These are phyloP conservation scores for Coemansia sp. DNA, from an alignment of 192 early-diverging fungal species.

Conservation along the genomic window DNA sequence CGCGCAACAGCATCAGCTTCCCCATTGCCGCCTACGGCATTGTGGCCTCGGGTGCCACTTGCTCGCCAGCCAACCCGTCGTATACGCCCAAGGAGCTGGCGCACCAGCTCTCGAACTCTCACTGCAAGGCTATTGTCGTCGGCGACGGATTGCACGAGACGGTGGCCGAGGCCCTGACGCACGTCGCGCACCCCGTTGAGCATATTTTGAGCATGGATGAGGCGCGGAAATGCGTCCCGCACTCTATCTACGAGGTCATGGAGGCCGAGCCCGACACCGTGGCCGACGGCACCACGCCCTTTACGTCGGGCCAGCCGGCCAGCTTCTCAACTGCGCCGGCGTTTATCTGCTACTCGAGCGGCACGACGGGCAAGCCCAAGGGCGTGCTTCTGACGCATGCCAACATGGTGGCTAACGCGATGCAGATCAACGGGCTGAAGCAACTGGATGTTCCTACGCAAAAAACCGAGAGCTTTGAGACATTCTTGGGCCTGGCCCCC, in stretches of 20 bases:
- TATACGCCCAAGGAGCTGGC: slow-evolving; percentile 81
- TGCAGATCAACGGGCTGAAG: slow-evolving; percentile 55
- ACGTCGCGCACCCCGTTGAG: slow-evolving; percentile 25
- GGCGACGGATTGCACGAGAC: slow-evolving; percentile 39
- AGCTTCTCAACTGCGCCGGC: slow-evolving; percentile 44
- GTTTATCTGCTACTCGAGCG: slow-evolving; percentile 72
- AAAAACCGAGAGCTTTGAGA: slow-evolving; percentile 49
- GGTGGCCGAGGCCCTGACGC: slow-evolving; percentile 20
- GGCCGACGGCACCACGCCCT: background rate
- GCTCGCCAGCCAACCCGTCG: slow-evolving; percentile 76
- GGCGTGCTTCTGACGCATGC: slow-evolving; percentile 67
- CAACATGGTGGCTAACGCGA: slow-evolving; percentile 69
- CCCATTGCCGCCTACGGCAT: slow-evolving; percentile 67
- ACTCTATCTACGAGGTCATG: slow-evolving; percentile 25
- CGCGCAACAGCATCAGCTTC: slow-evolving; percentile 60
- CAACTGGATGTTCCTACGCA: slow-evolving; percentile 23
- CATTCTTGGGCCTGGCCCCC: slow-evolving; percentile 59
- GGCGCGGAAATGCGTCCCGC: background rate
- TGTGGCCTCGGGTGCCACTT: slow-evolving; percentile 63
- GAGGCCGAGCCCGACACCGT: background rate
- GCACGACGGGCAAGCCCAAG: slow-evolving; percentile 71
- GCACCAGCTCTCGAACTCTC: slow-evolving; percentile 74
- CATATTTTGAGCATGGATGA: slow-evolving; percentile 48
- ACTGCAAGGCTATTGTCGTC: slow-evolving; percentile 68
- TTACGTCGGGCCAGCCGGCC: slow-evolving; percentile 7